Evolutionary conservation across 2,329 filamentous ascomycete genomes (phyloP), one percentile per base, ranked within the genome.

Genomic region (Pseudocercospora fijiensis): DNA sequence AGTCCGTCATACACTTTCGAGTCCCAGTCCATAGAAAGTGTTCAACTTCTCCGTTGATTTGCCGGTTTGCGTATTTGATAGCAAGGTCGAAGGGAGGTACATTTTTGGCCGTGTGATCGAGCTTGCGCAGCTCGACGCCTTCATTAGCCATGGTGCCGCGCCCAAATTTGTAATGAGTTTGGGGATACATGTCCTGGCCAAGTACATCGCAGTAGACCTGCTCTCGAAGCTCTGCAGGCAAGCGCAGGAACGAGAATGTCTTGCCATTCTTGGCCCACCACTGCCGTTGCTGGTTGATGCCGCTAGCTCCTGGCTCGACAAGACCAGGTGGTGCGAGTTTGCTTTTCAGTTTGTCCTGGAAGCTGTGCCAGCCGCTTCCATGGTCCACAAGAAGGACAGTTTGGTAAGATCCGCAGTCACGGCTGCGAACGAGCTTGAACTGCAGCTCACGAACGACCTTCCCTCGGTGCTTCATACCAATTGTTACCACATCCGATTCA

Each of bases 201-300:
- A 49, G 22, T 20, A 24, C 22, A 20, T 8, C 9, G 6, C 20
- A 10, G 13, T 49, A 49, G 20, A 49, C 22, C 45, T 20, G 18
- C 45, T 49, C 45, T 11, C 20, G 45, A 49, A 49, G 45, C 45
- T 49, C 45, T 16, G 22, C 37, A 13, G 18, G 45, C 8, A 49
- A 24, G 45, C 45, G 9, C 22, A 26, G 1, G 11, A 22, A 49
- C 2, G 45, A n/a, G 18, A 26, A 49, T 11, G 45, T 24, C 10
- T 49, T 55, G 20, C 51, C 51, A 24, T 33, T 33, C 10, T 55
- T 55, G 51, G 51, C 16, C 51, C 51, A 55, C 51, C 51, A 55
- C 11, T 55, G 51, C 3, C 51, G 10, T 26, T 49, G 45, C 20
- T 49, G 45, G 18, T 22, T 49, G 45, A 26, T n/a, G 18, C 45